Conservation (phyloP, 805 yeast species). For the Schwanniomyces occidentalis region DNA sequence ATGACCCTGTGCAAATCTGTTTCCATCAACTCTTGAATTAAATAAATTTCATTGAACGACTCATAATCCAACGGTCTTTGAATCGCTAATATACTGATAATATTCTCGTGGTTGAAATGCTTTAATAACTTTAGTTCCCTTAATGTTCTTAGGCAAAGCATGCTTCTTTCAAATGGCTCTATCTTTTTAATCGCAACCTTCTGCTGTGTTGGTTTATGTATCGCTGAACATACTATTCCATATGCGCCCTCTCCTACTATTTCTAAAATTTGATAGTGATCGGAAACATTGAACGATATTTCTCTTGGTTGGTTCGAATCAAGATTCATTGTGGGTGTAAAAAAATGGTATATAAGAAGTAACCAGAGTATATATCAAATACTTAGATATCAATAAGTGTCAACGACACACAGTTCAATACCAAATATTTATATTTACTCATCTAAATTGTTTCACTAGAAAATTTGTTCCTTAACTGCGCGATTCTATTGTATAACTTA, state of each 20-base stretch:
- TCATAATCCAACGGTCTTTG: slow-evolving; percentile 81
- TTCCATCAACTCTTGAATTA: slow-evolving; percentile 86
- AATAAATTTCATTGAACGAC: slow-evolving; percentile 80
- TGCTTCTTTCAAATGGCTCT: slow-evolving; percentile 84
- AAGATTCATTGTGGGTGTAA: slow-evolving; percentile 7
- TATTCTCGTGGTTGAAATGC: slow-evolving; percentile 92
- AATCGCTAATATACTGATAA: slow-evolving; percentile 84
- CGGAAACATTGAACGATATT: slow-evolving; percentile 77
- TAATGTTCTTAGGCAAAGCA: slow-evolving; percentile 86
- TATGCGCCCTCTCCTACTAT: slow-evolving; percentile 96
- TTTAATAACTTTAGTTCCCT: slow-evolving; percentile 86
- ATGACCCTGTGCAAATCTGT: slow-evolving; percentile 84
- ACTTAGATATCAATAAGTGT: too few relatives aligned
- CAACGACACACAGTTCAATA: too few relatives aligned
- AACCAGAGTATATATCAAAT: too few relatives aligned
- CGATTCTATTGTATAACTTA: too few relatives aligned
- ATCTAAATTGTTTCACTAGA: too few relatives aligned
- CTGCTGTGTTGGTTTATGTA: slow-evolving; percentile 81
- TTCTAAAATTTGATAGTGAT: slow-evolving; percentile 80
- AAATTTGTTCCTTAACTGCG: too few relatives aligned
- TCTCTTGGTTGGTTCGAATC: slow-evolving; percentile 20
- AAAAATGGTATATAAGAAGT: too few relatives aligned
- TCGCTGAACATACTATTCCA: slow-evolving; percentile 89
- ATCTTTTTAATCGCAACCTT: slow-evolving; percentile 95
- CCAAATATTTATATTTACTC: too few relatives aligned